Conservation (phyloP, 139 green algal species). For the Edaphochlamys debaryana region DNA sequence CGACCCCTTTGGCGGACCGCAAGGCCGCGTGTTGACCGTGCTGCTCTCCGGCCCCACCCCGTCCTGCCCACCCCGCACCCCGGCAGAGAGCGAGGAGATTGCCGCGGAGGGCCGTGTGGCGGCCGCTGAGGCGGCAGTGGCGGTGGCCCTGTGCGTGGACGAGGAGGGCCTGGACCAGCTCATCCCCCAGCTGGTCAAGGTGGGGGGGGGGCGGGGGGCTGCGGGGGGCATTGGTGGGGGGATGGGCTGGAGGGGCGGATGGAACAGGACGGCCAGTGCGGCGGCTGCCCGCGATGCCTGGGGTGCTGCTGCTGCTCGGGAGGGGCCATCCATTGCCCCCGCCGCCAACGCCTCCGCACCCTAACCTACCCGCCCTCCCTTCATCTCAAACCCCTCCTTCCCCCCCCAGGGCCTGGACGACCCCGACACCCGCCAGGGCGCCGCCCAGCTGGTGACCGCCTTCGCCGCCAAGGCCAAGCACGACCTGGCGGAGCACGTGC, state of each 20-base stretch:
- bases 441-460: constrained; percentile 33
- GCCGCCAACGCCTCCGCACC: too few species aligned
- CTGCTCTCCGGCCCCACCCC: too few species aligned
- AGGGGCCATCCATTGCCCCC: too few species aligned
- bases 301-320: too few species aligned
- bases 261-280: background rate
- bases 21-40: too few species aligned
- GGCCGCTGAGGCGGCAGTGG: constrained; percentile 19
- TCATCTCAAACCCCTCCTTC: too few species aligned
- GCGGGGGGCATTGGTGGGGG: background rate
- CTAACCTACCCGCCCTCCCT: too few species aligned
- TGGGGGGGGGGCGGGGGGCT: background rate
- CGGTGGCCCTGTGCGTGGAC: constrained; percentile 50
- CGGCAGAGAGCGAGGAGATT: too few species aligned
- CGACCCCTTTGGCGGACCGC: too few species aligned
- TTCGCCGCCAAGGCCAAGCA: constrained; percentile 33
- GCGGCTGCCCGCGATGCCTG: too few species aligned
- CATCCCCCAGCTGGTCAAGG: constrained; percentile 75
- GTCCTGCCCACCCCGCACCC: too few species aligned
- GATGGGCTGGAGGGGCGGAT: background rate
- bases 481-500: constrained; percentile 53
- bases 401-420: constrained; percentile 72
- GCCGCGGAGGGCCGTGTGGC: constrained; percentile 16
- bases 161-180: constrained; percentile 84
- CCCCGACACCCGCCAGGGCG: constrained; percentile 18